Evolutionary conservation across 2,329 filamentous ascomycete species (phyloP), one percentile per base, ranked within the genome.

Genomic region (Curvularia hawaiiensis): DNA sequence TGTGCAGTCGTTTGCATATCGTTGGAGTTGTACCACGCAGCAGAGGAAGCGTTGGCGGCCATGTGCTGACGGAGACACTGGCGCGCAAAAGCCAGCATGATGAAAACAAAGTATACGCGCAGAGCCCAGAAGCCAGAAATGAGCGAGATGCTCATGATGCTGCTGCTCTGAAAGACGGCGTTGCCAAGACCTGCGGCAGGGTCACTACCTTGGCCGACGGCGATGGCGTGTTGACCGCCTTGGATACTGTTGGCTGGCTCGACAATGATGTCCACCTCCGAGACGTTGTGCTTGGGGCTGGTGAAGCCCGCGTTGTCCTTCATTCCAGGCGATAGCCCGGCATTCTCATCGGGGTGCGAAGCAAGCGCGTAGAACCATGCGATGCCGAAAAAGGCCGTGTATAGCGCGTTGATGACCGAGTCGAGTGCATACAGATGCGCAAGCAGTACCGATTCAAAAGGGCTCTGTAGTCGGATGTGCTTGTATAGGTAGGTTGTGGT

Each of bases 341-440:
- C 53, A 33, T 63, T 65, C 30, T 63, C 61, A 53, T 82, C 79
- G 11, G 84, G 79, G 68, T 85, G 80, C 59, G 84, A 80, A 35
- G 83, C 86, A 46, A 91, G 81, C n/a, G 89, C 84, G 58, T 94
- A 81, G 78, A 96, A 97, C 93, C 93, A 97, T 49, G 88, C 87
- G 54, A 92, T 80, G 40, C 90, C 91, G 72, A 97, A 97, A 9
- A 89, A 85, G 45, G 86, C 83, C 0, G 93, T 97, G 79, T 94
- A 97, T 2, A 86, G 84, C 20, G 88, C 87, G 77, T 96, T 97
- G 75, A 96, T 84, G 52, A 90, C 71, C 10, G 90, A 91, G 78
- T 97, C 93, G 67, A 96, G 74, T 12, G 91, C 81, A 76, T 97
- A 97, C 54, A 96, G 82, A 84, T 91, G 96, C 3, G 92, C 91